Evolutionary conservation across 495 filamentous ascomycete genomes (phyloP).

Genomic region (Cryomyces antarcticus): DNA sequence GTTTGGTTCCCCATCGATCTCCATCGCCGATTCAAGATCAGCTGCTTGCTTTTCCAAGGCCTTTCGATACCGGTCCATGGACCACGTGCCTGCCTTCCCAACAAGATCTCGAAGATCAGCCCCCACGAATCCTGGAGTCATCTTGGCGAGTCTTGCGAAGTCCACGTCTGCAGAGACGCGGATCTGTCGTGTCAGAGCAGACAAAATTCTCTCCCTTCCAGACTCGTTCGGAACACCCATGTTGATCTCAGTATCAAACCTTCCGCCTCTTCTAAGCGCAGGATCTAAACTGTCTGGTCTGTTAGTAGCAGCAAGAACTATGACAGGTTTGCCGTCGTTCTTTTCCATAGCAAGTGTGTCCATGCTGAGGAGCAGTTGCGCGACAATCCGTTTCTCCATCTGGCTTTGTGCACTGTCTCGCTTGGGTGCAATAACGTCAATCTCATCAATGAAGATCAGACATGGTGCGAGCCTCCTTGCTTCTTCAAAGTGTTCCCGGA

Average conservation of each 20-base stretch:
- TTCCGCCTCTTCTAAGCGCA: constrained; percentile 62
- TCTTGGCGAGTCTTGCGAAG: constrained; percentile 60
- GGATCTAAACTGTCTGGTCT: constrained; percentile 79
- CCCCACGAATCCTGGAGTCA: constrained; percentile 86
- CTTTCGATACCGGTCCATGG: constrained; percentile 19
- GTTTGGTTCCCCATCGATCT: constrained; percentile 17
- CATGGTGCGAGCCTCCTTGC: constrained; percentile 77
- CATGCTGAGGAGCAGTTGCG: constrained; percentile 69
- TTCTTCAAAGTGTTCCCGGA: constrained; percentile 79
- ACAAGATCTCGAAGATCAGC: constrained; percentile 47
- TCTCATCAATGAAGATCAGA: constrained; percentile 88
- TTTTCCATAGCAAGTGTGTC: constrained; percentile 49
- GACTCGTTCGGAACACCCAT: constrained; percentile 81
- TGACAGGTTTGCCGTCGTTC: constrained; percentile 72
- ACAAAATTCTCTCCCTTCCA: constrained; percentile 66
- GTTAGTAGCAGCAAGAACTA: constrained; percentile 87
- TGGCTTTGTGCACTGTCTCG: constrained; percentile 84
- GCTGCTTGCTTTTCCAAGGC: constrained; percentile 15
- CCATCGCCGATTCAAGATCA: constrained; percentile 11
- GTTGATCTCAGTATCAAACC: constrained; percentile 87
- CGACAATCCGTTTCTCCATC: constrained; percentile 94
- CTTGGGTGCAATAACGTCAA: constrained; percentile 89
- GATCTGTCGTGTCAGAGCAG: constrained; percentile 52
- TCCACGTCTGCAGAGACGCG: constrained; percentile 52
- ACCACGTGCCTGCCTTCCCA: constrained; percentile 45